Evolutionary conservation across 306 rosid genomes (phyloP), one percentile per base, ranked within the genome.

Genomic region (Senna siamea): DNA sequence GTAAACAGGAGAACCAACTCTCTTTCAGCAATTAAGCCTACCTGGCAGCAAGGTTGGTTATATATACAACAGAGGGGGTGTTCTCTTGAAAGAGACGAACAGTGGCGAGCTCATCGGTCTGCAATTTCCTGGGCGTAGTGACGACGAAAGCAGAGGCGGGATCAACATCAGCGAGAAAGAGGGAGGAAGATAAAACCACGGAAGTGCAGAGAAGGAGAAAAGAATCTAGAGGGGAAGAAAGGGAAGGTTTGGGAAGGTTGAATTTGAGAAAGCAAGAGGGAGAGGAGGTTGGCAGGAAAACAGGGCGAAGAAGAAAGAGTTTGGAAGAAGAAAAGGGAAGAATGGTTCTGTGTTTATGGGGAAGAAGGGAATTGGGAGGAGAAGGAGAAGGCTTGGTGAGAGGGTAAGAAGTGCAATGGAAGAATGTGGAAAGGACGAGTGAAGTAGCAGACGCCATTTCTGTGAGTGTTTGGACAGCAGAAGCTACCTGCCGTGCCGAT

Each of bases 21-120:
- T 60, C 17, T 32, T 34, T 28, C 40, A 47, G 48, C 30, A 18
- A 61, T 37, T 37, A 37, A 6, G 68, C 68, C 46, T 68, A 94
- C 99, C 74, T 88, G 73, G 77, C 87, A 7, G 97, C 97, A 41
- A 95, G 98, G 82, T 95, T 95, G 75, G 98, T 95, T 77, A 95
- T 95, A 82, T 87, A 87, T 35, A 95, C 99, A 10, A 95, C 98
- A 53, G 97, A 95, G 48, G 98, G 98, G 28, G 97, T 92, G 77
- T 92, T 95, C 75, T 92, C 97, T 82, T 86, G 96, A 58, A 95
- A 90, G 53, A 95, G 92, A 23, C 95, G 92, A 61, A 95, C 98
- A 0, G 99, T 95, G 13, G 99, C 97, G 70, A 92, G 99, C 81
- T 95, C 98, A 79, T 95, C 98, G 62, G 93, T 56, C 78, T 95